Percentiles rank a stretch among this genome's conserved stretches.
These are phyloP conservation scores for Telopea speciosissima DNA, from an alignment of 177 flowering plant genomes.

Conservation along the genomic window DNA sequence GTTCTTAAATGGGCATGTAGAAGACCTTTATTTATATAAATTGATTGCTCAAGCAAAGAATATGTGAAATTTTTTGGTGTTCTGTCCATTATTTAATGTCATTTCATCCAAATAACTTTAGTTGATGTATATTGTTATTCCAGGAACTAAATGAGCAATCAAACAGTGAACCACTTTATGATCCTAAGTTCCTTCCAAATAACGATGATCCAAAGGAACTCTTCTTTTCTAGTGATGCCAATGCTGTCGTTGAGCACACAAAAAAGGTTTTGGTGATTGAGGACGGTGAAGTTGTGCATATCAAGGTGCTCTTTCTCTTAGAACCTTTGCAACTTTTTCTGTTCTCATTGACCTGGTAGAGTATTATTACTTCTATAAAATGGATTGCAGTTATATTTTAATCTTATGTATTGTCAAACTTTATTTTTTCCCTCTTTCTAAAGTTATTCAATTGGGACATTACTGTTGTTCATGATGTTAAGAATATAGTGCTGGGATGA, in stretches of 20 bases:
- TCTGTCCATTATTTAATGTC: no score
- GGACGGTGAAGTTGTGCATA: constrained; percentile 93
- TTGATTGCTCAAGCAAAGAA: no score
- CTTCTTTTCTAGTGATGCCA: constrained; percentile 88
- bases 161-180: constrained; percentile 46
- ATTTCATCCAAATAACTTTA: no score
- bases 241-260: constrained; percentile 93
- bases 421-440: no score
- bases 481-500: no score
- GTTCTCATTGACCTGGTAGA: background rate
- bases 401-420: background rate
- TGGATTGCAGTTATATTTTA: background rate
- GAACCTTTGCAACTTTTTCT: background rate
- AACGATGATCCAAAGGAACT: constrained; percentile 74
- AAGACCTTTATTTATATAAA: no score
- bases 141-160: constrained; percentile 55
- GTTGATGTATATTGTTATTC: constrained; percentile 5
- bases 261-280: constrained; percentile 87
- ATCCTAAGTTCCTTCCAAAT: constrained; percentile 47
- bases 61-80: no score
- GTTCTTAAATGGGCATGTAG: no score
- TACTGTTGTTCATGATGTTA: no score
- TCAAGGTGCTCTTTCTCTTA: constrained; percentile 50
- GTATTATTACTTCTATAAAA: background rate
- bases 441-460: no score